Conservation (phyloP, 768 basidiomycete genomes). For the Boletales sp. region DNA sequence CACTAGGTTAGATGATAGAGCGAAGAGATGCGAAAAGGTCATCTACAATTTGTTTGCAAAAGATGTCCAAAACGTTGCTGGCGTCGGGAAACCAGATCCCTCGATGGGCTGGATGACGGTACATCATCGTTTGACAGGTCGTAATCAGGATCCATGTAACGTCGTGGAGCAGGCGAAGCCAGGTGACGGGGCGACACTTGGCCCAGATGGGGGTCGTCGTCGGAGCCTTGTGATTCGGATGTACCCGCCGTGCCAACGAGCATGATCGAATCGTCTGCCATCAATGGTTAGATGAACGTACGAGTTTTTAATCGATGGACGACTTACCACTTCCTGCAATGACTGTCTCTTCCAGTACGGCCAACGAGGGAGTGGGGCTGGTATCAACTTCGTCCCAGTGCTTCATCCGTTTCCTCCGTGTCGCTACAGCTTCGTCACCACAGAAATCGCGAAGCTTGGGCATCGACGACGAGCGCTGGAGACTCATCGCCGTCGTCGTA, state of each 20-base stretch:
- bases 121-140: slow-evolving; percentile 50
- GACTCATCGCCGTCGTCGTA: slow-evolving; percentile 4
- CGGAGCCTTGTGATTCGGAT: slow-evolving; percentile 39
- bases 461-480: slow-evolving; percentile 28
- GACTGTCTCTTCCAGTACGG: slow-evolving; percentile 24
- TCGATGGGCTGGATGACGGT: slow-evolving; percentile 44
- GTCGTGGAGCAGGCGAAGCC: slow-evolving; percentile 55
- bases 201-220: slow-evolving; percentile 60
- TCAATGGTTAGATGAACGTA: slow-evolving; percentile 2
- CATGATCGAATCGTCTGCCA: slow-evolving; percentile 49
- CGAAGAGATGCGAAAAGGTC: slow-evolving; percentile 7
- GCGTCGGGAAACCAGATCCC: slow-evolving; percentile 40
- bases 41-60: slow-evolving; percentile 4
- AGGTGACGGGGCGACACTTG: slow-evolving; percentile 70
- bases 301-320: neutral
- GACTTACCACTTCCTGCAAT: slow-evolving; percentile 34
- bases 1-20: slow-evolving; percentile 14
- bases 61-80: slow-evolving; percentile 30
- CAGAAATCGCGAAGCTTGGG: slow-evolving; percentile 15
- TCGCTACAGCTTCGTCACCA: slow-evolving; percentile 8
- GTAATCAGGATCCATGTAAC: slow-evolving; percentile 30
- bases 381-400: slow-evolving; percentile 18
- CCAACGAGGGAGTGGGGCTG: slow-evolving; percentile 15
- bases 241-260: slow-evolving; percentile 7
- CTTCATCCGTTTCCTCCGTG: slow-evolving; percentile 24